Evolutionary conservation across 768 basidiomycete species (phyloP), one percentile per base, ranked within the genome.

Genomic region (Hericium erinaceus): DNA sequence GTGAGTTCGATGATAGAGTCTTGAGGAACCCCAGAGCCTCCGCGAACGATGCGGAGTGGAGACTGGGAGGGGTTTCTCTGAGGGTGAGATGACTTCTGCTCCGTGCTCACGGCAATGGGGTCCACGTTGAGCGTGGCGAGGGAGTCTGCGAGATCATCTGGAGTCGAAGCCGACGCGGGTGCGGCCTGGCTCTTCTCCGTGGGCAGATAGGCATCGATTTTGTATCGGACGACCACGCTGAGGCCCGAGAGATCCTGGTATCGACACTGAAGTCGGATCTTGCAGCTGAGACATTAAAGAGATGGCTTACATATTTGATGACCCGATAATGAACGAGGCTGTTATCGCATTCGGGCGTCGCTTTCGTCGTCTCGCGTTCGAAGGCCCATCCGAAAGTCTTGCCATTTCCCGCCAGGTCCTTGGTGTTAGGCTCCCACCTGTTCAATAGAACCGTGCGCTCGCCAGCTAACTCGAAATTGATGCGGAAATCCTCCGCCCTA

Each of bases 321-420:
- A 11, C 16, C 18, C 51, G 18, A 40, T 4, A n/a, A 50, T 11
- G 20, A 5, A 22, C 7, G 26, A 6, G 66, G 85, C 85, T 59
- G 84, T 84, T 58, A 69, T 73, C 15, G 58, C 83, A 82, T 41
- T 77, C 79, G 4, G 67, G 62, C 1, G 76, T 78, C 18, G 70
- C 64, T 18, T 57, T 68, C 0, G 85, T 84, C 3, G 77, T 75
- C 0, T 77, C 78, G 58, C 73, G 76, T 63, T 87, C 81, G 62
- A 87, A 92, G 57, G 79, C 82, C 50, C 78, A 72, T 0, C 86
- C 87, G 67, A 73, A 90, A 0, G 69, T 70, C 1, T 73, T 75
- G 15, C 76, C 60, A 5, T 56, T 46, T 18, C 44, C 44, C 20
- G 44, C 60, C 55, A 16, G 60, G 22, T 51, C 49, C 24, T 26